A percentile compares a stretch with the other conserved stretches of the same genome.
phyloP scores from a whole-genome alignment of 176 grass and related monocot species.

The Hyparrhenia diplandra region DNA sequence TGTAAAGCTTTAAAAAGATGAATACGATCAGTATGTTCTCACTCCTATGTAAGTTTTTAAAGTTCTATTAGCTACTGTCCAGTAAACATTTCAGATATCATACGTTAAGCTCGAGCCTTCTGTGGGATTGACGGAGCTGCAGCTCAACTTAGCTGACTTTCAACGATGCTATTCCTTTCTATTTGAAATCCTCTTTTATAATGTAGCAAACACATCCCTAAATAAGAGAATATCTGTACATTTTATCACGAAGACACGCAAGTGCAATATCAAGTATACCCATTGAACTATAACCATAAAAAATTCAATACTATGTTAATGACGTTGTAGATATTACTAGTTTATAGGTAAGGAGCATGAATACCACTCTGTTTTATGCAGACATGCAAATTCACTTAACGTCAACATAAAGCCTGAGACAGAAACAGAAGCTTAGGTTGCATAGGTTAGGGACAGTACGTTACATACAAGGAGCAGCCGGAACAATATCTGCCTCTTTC shows the following conservation, averaged over 20 bases:
- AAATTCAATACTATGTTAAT: neutral
- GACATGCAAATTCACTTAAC: neutral
- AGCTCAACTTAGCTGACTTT: neutral
- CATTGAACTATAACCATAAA: neutral
- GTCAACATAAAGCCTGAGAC: neutral
- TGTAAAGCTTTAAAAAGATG: neutral
- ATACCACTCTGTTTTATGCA: neutral
- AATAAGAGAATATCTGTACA: neutral
- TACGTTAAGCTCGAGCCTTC: neutral
- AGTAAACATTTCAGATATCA: neutral
- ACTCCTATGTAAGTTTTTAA: neutral
- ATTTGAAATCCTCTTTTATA: neutral
- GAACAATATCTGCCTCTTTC: conserved; percentile 8
- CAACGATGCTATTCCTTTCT: neutral
- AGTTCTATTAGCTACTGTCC: neutral
- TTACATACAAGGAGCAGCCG: conserved; percentile 17
- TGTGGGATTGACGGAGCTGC: neutral
- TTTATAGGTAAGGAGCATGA: neutral
- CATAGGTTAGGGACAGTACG: conserved; percentile 16
- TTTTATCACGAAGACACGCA: neutral
- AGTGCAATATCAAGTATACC: neutral
- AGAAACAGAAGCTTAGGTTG: neutral
- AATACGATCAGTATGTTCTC: neutral
- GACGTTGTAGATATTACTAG: neutral
- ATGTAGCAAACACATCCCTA: neutral